Base-by-base conservation (phyloP, 2,329 filamentous ascomycete genomes). In the Cladobotryum mycophilum region DNA sequence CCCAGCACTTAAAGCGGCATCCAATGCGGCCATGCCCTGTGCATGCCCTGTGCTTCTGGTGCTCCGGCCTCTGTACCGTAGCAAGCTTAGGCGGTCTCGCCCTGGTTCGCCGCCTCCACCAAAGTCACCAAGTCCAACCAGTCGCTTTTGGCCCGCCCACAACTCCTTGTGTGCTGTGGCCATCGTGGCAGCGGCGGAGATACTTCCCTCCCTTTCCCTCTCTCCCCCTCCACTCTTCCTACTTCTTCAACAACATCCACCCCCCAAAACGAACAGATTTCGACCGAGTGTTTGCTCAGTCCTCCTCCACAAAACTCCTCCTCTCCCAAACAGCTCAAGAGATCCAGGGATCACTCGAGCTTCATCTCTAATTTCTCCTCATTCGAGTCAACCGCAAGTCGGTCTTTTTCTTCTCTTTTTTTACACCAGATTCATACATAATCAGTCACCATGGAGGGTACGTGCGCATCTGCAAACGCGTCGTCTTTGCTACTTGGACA, bases 391-490 rank as follows among this genome's bases (percentile, higher is more conserved):
- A 34, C 37, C 17, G 22, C 44, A 51, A 43, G 22, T 13, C 43
- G 34, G 30, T 15, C 35, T 35, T 34, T 38, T 47, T 35, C 51
- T 44, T 18, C 41, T 54, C 36, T 56, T 58, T 54, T 54, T 40
- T 47, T 49, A 43, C 55, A 22, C 14, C 53, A 67, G 63, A 60
- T 62, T 65, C 62, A 63, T 60, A 61, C 60, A 56, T 66, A 73
- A 77, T 71, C 72, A 68, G 68, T 70, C 74, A 75, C 69, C 68
- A 81, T 81, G 78, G 78, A 77, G 72, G 74, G 74, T 77, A 75
- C 62, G 73, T 69, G 35, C 56, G 57, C 56, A 52, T 53, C n/a
- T 37, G 51, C 53, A 48, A 52, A 22, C 14, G 25, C 18, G 15
- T 40, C 46, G 40, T 33, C 46, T 41, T 45, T 45, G 43, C 41